phyloP scores from a whole-genome alignment of 306 rosid genomes.

The Trifolium fragiferum region DNA sequence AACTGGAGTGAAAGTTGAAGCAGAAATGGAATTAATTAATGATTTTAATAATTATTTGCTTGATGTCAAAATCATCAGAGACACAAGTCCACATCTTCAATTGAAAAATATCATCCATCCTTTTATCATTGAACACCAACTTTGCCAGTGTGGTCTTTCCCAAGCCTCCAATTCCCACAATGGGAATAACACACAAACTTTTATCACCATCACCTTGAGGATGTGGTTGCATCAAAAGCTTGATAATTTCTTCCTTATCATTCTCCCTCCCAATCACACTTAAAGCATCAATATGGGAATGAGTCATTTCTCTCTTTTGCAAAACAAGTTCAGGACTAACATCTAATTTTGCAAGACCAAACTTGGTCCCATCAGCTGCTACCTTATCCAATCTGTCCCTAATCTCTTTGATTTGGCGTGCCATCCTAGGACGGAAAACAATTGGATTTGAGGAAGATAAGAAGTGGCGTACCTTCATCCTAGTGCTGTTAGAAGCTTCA shows the following conservation, averaged over 20 bases:
- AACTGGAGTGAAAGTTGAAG: background rate
- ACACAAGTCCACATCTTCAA: background rate
- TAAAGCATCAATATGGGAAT: background rate
- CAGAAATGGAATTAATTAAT: background rate
- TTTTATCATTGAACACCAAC: constrained; percentile 9
- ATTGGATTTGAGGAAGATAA: background rate
- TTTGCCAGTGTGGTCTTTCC: constrained; percentile 11
- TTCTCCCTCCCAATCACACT: too few relatives aligned
- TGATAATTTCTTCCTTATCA: background rate
- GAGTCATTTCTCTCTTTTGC: background rate
- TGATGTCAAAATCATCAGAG: constrained; percentile 2
- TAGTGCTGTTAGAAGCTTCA: background rate
- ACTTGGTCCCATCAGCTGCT: background rate
- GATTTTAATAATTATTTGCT: background rate
- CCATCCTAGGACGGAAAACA: background rate
- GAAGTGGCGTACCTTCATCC: background rate
- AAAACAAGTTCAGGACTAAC: background rate
- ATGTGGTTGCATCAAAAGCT: constrained; percentile 1
- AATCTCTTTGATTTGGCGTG: background rate
- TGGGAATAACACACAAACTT: background rate
- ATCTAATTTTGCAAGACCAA: background rate
- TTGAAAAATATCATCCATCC: background rate
- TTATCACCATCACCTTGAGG: background rate
- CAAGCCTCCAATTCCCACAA: background rate
- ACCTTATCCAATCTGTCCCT: background rate